phyloP scores from a whole-genome alignment of 2,329 filamentous ascomycete genomes.

The Bimuria novae-zelandiae region DNA sequence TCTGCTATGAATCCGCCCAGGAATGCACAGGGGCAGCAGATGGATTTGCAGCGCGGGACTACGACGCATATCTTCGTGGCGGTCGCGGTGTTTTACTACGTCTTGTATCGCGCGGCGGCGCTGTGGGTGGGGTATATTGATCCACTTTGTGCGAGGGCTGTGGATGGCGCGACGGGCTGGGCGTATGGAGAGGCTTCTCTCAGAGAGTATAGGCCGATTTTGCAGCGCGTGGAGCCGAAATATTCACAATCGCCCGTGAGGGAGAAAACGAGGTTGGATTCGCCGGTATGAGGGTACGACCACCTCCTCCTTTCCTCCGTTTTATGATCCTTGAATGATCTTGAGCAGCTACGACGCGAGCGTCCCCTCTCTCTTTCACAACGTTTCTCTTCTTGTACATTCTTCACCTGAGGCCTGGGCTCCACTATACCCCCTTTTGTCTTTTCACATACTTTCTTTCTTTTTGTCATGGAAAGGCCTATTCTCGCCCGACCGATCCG shows the following conservation, averaged over 20 bases:
- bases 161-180: conserved; percentile 39
- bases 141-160: conserved; percentile 38
- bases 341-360: neutral
- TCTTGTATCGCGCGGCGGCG: conserved; percentile 39
- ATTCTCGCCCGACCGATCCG: neutral
- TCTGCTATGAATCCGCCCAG: conserved; percentile 44
- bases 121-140: conserved; percentile 44
- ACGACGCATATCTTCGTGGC: conserved; percentile 39
- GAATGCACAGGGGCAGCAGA: conserved; percentile 43
- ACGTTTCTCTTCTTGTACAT: conserved; percentile 1
- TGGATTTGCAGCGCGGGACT: conserved; percentile 40
- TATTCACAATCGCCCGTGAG: neutral
- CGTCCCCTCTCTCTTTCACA: neutral
- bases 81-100: conserved; percentile 42
- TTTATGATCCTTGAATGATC: neutral
- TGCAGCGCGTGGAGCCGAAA: conserved; percentile 11
- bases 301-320: neutral
- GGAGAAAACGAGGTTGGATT: neutral
- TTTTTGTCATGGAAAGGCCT: neutral
- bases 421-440: neutral
- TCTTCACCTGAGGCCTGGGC: neutral
- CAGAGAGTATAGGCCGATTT: conserved; percentile 25
- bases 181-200: conserved; percentile 34
- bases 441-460: neutral
- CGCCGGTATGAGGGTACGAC: neutral